phyloP scores from a whole-genome alignment of 2,329 filamentous ascomycete genomes.

The Apiospora rasikravindrae region DNA sequence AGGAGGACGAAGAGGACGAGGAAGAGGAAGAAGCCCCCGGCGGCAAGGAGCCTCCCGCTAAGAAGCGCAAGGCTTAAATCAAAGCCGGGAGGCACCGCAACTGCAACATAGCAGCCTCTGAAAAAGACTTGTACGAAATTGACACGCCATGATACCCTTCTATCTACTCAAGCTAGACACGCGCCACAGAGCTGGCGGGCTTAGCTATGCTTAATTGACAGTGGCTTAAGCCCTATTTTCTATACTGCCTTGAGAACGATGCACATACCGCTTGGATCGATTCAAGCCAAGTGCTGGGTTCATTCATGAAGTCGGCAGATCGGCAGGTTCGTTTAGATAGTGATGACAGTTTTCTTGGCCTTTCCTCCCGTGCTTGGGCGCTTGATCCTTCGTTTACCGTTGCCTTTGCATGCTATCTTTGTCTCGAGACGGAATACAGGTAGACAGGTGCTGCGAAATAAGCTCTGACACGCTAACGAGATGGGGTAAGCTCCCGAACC shows the following conservation, averaged over 20 bases:
- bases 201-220: neutral
- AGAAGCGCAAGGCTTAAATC: conserved; percentile 25
- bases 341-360: neutral
- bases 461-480: conserved; percentile 11
- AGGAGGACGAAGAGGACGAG: conserved; percentile 22
- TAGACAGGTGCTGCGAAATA: neutral
- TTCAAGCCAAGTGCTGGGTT: neutral
- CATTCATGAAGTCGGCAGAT: neutral
- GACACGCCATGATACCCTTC: conserved; percentile 28
- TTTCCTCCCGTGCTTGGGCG: neutral
- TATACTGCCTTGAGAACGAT: neutral
- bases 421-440: neutral
- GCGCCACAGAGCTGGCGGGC: neutral
- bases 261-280: neutral
- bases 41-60: conserved; percentile 22
- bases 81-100: neutral
- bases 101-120: neutral
- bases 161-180: conserved; percentile 6
- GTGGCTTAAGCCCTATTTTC: neutral
- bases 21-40: conserved; percentile 6
- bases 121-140: conserved; percentile 49
- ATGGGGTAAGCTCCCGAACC: conserved; percentile 15
- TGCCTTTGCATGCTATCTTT: neutral
- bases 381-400: neutral
- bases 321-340: neutral